Conservation (phyloP, 2,329 filamentous ascomycete genomes). For the Penicillium freii region DNA sequence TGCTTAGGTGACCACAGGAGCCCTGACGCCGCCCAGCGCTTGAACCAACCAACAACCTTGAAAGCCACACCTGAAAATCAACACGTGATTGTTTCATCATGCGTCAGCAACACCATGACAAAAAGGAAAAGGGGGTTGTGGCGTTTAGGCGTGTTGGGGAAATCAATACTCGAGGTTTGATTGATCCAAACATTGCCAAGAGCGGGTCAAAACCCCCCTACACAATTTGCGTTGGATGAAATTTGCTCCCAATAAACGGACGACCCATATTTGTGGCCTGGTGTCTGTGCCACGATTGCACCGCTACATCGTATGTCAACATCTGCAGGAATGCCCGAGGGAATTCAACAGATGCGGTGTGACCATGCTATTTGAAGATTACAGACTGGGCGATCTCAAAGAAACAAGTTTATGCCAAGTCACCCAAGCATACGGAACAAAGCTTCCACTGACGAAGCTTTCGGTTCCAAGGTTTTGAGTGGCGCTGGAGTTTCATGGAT, state of each 20-base stretch:
- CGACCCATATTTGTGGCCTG: neutral
- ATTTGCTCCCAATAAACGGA: neutral
- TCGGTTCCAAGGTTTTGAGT: conserved; percentile 1
- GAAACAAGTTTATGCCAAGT: conserved; percentile 1
- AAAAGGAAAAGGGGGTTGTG: neutral
- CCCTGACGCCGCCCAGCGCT: neutral
- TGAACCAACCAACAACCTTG: neutral
- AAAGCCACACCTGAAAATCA: neutral
- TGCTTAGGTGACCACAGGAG: neutral
- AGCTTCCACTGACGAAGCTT: conserved; percentile 6
- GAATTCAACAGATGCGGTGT: neutral
- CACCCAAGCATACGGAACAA: neutral
- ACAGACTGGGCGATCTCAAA: neutral
- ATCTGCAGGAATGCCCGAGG: conserved; percentile 2
- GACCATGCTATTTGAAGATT: neutral
- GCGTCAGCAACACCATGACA: neutral
- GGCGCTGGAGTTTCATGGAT: neutral
- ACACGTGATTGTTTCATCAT: neutral
- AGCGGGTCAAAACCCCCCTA: conserved; percentile 3
- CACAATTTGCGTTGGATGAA: neutral
- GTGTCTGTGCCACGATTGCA: neutral
- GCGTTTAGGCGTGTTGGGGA: neutral
- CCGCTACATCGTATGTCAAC: neutral
- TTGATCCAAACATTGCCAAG: conserved; percentile 2
- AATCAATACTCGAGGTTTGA: neutral